Conservation (phyloP, 73 alveolate genomes). For the Stentor coeruleus region DNA sequence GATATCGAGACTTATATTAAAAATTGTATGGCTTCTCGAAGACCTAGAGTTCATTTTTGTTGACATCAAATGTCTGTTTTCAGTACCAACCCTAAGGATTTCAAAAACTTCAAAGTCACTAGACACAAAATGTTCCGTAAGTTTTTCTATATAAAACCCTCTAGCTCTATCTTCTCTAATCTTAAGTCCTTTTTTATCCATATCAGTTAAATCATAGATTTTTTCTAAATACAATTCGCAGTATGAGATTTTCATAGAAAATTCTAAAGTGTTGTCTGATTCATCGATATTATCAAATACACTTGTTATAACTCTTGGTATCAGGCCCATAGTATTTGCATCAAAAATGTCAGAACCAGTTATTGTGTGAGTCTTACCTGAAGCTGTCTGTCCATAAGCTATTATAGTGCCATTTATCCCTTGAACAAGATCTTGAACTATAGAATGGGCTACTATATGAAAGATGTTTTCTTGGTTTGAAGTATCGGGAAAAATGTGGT, state of each 20-base stretch:
- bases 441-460: slow-evolving; percentile 36
- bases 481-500: slow-evolving; percentile 41
- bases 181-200: background rate
- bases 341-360: slow-evolving; percentile 31
- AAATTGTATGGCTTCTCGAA: background rate
- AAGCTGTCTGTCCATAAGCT: slow-evolving; percentile 24
- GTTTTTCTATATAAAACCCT: background rate
- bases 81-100: background rate
- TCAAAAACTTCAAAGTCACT: background rate
- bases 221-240: background rate
- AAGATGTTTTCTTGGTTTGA: slow-evolving; percentile 53
- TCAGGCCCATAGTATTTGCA: background rate
- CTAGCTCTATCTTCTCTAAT: background rate
- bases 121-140: background rate
- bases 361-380: slow-evolving; percentile 34
- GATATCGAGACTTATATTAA: background rate
- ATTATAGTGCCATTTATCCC: slow-evolving; percentile 32
- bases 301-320: background rate
- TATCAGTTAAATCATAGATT: background rate
- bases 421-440: slow-evolving; percentile 41
- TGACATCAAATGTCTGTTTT: background rate
- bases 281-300: background rate
- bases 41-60: slow-evolving; percentile 1
- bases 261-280: background rate
- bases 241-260: background rate